Evolutionary conservation across 257 asterid genomes (phyloP), one percentile per base, ranked within the genome.

Genomic region (Pogostemon cablin): DNA sequence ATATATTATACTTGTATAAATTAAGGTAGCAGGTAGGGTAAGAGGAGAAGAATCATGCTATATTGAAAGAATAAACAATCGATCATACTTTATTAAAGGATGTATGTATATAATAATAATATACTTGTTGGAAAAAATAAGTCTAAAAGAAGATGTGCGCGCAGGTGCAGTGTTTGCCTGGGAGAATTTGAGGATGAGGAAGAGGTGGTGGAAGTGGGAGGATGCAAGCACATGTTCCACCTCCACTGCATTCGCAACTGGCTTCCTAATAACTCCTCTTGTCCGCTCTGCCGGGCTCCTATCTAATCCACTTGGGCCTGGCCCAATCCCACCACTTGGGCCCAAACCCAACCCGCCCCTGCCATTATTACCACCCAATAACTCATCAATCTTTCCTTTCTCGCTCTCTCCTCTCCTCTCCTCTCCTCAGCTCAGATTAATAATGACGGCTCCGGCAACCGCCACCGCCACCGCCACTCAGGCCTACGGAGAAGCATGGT

Each of bases 81-180:
- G 7, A 41, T 41, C 44, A 10, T 4, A 10, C 11, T 11, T 35
- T 48, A n/a, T 9, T 48, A 10, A 25, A 25, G 32, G 32, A 25
- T 15, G 17, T 15, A 15, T 15, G 17, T 15, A 15, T 15, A 15
- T 15, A 15, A 15, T 15, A 15, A 15, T 15, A 15, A 15, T 15
- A 15, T 15, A 15, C 32, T 25, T 25, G 32, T 25, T 25, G 32
- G 32, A 25, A 25, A 25, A 25, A 25, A 25, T 25, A 25, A 25
- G 32, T 25, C 32, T 48, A 9, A 6, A 8, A 7, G 10, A 5
- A 8, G 9, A 25, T 25, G 7, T 55, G 3, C 20, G 0, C 5
- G 55, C 85, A 91, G 97, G 82, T 91, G 97, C 43, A 83, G 96
- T 49, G 93, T 90, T 53, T 90, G 97, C 68, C 78, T 91, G 68